Base-by-base conservation (phyloP, 768 basidiomycete genomes). In the Candolleomyces efflorescens region DNA sequence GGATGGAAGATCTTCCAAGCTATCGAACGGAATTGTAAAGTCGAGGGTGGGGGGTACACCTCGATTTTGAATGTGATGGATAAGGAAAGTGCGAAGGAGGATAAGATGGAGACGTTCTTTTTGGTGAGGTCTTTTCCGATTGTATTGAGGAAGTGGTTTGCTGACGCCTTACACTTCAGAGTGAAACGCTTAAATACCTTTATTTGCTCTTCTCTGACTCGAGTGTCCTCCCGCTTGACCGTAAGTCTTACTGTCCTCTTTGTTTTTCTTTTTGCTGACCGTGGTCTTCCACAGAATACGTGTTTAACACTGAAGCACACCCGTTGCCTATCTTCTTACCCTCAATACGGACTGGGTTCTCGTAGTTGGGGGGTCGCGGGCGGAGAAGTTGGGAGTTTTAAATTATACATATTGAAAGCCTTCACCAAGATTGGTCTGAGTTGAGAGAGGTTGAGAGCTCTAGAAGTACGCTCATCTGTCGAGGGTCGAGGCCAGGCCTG, bases 101-200 rank as follows among this genome's bases (percentile, higher is more conserved):
- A 98, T 71, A 87, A 89, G 69, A 96, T 97, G 94, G 94, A 98
- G 74, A 94, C 94, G 12, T 97, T 95, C 75, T 82, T 94, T 72
- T 78, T 97, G 79, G 91, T 90, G 58, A n/a, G 43, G 85, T 71
- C 22, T 80, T 68, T 62, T 39, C 47, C 10, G 17, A 23, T 38
- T 47, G 10, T 46, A 44, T 44, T 36, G 45, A 27, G 26, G 17
- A 27, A 13, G 27, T 27, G 51, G 18, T 46, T 45, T 41, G 12
- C 54, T 45, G 45, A 44, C 22, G 11, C 12, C 24, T 10, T 32
- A 12, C 5, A 1, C 20, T 32, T 24, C 64, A 92, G 92, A 89
- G 89, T 63, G 92, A 94, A 71, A 94, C 92, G 5, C 71, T 94
- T 59, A 94, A 98, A 70, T 97, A 97, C 71, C 78, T 98, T 20